Percentiles rank a stretch among this genome's conserved stretches.
Conservation (phyloP, 2,329 filamentous ascomycete genomes). For the Emericellopsis cladophorae region DNA sequence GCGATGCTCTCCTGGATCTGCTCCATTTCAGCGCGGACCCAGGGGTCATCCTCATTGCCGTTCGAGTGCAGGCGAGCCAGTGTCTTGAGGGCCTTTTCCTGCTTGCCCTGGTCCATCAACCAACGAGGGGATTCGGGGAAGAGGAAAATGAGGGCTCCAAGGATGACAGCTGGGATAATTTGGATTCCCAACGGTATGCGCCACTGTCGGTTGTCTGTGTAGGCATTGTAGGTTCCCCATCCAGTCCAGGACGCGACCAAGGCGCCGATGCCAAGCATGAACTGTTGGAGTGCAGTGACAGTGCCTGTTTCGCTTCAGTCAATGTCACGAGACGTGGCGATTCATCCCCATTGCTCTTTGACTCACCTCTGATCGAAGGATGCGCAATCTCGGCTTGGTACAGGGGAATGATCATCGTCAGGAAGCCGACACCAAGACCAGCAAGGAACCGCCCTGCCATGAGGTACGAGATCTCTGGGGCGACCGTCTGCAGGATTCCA, state of each 20-base stretch:
- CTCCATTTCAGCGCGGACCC: slow-evolving; percentile 6
- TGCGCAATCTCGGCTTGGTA: slow-evolving; percentile 74
- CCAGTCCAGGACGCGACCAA: slow-evolving; percentile 62
- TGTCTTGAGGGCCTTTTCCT: slow-evolving; percentile 13
- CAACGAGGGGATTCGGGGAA: slow-evolving; percentile 8
- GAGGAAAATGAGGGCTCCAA: slow-evolving; percentile 13
- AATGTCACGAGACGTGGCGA: background rate
- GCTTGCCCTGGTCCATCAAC: slow-evolving; percentile 15
- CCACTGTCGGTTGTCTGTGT: slow-evolving; percentile 17
- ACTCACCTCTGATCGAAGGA: slow-evolving; percentile 48
- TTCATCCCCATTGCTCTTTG: slow-evolving; percentile 28
- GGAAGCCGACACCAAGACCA: slow-evolving; percentile 23
- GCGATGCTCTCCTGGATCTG: slow-evolving; percentile 6
- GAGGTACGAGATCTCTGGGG: slow-evolving; percentile 32
- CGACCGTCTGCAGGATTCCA: slow-evolving; percentile 35
- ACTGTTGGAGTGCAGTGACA: slow-evolving; percentile 66
- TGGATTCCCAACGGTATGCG: slow-evolving; percentile 21
- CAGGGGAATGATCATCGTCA: slow-evolving; percentile 34
- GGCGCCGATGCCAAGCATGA: slow-evolving; percentile 69
- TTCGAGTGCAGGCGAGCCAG: slow-evolving; percentile 14
- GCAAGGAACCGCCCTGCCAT: slow-evolving; percentile 13
- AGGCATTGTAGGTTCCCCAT: slow-evolving; percentile 34
- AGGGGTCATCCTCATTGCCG: slow-evolving; percentile 10
- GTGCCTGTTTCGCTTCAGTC: slow-evolving; percentile 28
- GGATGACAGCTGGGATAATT: slow-evolving; percentile 20